Evolutionary conservation across 2,329 filamentous ascomycete genomes (phyloP), one percentile per base, ranked within the genome.

Genomic region (Periconia macrospinosa): DNA sequence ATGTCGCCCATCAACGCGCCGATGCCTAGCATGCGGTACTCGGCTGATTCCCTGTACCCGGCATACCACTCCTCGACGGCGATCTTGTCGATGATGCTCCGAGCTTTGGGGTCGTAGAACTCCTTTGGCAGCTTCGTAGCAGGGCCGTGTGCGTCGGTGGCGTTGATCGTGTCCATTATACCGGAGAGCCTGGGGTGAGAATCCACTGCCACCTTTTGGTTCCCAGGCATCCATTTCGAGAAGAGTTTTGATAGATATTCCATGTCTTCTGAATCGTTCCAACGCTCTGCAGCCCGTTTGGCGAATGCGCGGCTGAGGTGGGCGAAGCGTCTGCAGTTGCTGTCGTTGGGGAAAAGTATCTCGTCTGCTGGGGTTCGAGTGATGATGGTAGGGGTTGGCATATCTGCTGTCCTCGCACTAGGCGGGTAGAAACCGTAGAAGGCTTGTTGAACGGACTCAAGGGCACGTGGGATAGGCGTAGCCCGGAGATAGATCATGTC

Each of bases 151-250:
- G 92, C 93, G 13, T 89, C 80, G 0, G 91, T 96, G 7, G 91
- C 86, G 70, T 97, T 97, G 67, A 97, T 83, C 0, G 91, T 94
- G 75, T 99, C 94, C 89, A 96, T 91, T 65, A 99, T 88, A 49
- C 94, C 94, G 6, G 87, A 92, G 13, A 97, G 80, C 43, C 92
- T 83, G 0, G 94, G 94, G 55, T 88, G 87, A 1, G 87, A 87
- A 72, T 97, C 92, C 9, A 97, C 90, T 23, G 89, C 90, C 9
- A 97, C 86, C 40, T 82, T 81, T 30, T 71, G 70, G 44, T 81
- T 81, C 8, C 85, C 81, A 0, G 91, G 91, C 90, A 97, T 96
- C 85, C 89, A 96, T 71, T 89, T 91, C 35, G 88, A 86, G 50
- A 92, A 86, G 54, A 90, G 76, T 55, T 83, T 86, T 64, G 89